These are phyloP conservation scores for Fusarium austroafricanum DNA, from an alignment of 2,329 filamentous ascomycete species.

Conservation along the genomic window DNA sequence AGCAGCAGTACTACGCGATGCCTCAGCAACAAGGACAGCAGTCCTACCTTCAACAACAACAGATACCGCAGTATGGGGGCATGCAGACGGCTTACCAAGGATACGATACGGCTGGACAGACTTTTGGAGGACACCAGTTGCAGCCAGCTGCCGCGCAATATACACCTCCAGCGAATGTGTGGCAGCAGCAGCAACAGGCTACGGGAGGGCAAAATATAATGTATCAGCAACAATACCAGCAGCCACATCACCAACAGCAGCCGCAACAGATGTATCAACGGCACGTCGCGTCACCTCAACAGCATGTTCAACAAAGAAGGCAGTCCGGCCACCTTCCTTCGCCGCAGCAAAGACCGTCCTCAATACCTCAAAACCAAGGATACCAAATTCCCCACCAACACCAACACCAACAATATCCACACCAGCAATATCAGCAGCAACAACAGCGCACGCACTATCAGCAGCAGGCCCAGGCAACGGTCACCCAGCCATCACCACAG, in stretches of 20 bases:
- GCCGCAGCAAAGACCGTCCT: slow-evolving; percentile 40
- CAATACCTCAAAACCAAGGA: slow-evolving; percentile 39
- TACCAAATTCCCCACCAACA: slow-evolving; percentile 37
- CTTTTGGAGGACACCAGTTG: slow-evolving; percentile 37
- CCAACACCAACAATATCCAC: slow-evolving; percentile 34
- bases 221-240: slow-evolving; percentile 48
- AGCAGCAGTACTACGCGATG: slow-evolving; percentile 43
- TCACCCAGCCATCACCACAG: slow-evolving; percentile 23
- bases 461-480: slow-evolving; percentile 17
- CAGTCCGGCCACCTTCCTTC: slow-evolving; percentile 34
- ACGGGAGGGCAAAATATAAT: slow-evolving; percentile 40
- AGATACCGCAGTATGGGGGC: slow-evolving; percentile 42
- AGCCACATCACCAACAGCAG: slow-evolving; percentile 49
- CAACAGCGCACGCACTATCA: slow-evolving; percentile 31
- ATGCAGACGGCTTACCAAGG: slow-evolving; percentile 41
- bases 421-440: slow-evolving; percentile 34
- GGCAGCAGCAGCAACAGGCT: slow-evolving; percentile 50
- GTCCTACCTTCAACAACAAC: slow-evolving; percentile 41
- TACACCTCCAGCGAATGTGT: slow-evolving; percentile 45
- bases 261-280: slow-evolving; percentile 42
- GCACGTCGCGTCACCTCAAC: slow-evolving; percentile 46
- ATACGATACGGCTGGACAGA: slow-evolving; percentile 39
- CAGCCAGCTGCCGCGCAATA: slow-evolving; percentile 42
- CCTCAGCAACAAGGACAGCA: slow-evolving; percentile 45
- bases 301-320: slow-evolving; percentile 32